Evolutionary conservation across 768 basidiomycete genomes (phyloP).

Genomic region (Calocera cornea): DNA sequence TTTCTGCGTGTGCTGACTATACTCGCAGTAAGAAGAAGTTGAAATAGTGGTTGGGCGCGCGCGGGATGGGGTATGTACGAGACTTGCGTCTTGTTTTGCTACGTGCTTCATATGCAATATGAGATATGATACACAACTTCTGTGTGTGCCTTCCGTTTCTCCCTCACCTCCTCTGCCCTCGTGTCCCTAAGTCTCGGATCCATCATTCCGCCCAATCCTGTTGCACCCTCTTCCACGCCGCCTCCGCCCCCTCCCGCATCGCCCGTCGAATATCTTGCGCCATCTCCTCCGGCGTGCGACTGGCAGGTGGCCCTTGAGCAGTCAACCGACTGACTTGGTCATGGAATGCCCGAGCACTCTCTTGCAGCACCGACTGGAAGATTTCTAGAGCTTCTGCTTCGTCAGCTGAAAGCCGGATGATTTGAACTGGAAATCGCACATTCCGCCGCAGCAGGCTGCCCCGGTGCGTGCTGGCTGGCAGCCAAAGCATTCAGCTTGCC

Average conservation of each 20-base stretch:
- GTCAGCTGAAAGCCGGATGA: not conserved
- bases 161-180: too few species aligned
- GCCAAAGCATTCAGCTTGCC: not conserved
- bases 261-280: not conserved
- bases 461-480: not conserved
- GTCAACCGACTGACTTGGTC: not conserved
- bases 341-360: not conserved
- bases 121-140: not conserved
- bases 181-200: too few species aligned
- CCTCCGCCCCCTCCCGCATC: not conserved
- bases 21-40: conserved; percentile 79
- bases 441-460: too few species aligned
- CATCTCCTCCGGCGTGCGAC: not conserved
- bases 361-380: not conserved
- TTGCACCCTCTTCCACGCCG: not conserved
- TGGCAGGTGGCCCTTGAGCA: not conserved
- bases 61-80: not conserved
- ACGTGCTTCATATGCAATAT: not conserved
- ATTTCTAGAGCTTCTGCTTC: not conserved
- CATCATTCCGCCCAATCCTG: not conserved
- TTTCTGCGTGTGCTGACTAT: conserved; percentile 5
- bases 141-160: not conserved
- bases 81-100: conserved; percentile 1
- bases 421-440: too few species aligned
- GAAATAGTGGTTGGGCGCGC: conserved; percentile 45